Percentiles rank a stretch among this genome's conserved stretches.
phyloP scores from a whole-genome alignment of 805 yeast genomes.

The Sporopachydermia lactativora region DNA sequence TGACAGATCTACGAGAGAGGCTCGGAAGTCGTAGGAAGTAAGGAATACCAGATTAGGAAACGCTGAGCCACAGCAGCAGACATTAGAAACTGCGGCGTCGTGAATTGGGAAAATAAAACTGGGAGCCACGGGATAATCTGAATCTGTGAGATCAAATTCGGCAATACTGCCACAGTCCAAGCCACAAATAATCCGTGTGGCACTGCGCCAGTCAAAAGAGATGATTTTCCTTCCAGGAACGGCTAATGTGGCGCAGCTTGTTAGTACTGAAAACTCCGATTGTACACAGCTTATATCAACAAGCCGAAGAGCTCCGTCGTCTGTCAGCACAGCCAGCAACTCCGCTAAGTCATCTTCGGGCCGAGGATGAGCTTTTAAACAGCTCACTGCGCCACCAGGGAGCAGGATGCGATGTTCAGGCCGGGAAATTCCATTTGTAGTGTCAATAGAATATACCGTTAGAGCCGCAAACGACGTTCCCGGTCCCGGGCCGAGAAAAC shows the following conservation, averaged over 20 bases:
- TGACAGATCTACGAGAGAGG: constrained; percentile 22
- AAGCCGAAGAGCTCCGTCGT: background rate
- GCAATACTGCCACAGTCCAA: constrained; percentile 43
- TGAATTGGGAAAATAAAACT: constrained; percentile 25
- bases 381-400: too few relatives aligned
- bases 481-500: too few relatives aligned
- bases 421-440: too few relatives aligned
- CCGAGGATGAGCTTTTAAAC: too few relatives aligned
- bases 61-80: constrained; percentile 22
- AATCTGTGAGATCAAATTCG: constrained; percentile 26
- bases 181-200: constrained; percentile 37
- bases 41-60: constrained; percentile 23
- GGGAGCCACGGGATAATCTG: constrained; percentile 15
- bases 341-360: too few relatives aligned
- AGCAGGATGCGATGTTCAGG: too few relatives aligned
- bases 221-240: constrained; percentile 22
- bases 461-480: too few relatives aligned
- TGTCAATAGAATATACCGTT: too few relatives aligned
- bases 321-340: background rate
- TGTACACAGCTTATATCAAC: background rate
- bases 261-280: background rate
- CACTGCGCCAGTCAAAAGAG: constrained; percentile 32
- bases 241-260: background rate
- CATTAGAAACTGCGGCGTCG: constrained; percentile 22
- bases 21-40: constrained; percentile 30